Evolutionary conservation across 2,329 filamentous ascomycete species (phyloP).

Genomic region (Aspergillus carbonarius): DNA sequence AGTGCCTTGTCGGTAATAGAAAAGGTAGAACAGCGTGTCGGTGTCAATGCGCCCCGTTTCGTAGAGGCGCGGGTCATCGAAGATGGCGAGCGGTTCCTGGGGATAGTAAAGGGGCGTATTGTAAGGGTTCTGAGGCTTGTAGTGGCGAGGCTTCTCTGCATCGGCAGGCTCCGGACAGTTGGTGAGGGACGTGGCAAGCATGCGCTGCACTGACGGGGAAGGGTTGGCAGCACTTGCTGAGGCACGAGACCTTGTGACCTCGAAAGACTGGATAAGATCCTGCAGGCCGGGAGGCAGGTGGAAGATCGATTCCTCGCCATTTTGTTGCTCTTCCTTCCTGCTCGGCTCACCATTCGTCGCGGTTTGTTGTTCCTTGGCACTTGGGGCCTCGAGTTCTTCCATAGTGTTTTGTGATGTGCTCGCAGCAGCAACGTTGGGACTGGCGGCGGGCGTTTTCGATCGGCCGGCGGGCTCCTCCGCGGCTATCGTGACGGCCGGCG

Average conservation of each 20-base stretch:
- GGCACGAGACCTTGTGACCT: constrained; percentile 72
- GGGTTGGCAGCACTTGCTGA: constrained; percentile 48
- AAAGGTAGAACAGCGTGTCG: constrained; percentile 96
- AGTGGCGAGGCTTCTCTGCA: constrained; percentile 77
- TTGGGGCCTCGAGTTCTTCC: constrained; percentile 46
- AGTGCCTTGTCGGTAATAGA: constrained; percentile 97
- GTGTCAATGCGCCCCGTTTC: constrained; percentile 75
- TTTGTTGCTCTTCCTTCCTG: constrained; percentile 47
- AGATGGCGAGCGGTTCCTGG: constrained; percentile 85
- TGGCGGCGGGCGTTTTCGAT: constrained; percentile 54
- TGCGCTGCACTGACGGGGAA: constrained; percentile 67
- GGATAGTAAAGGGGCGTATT: constrained; percentile 82
- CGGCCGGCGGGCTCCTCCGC: constrained; percentile 44
- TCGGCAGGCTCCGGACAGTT: constrained; percentile 74
- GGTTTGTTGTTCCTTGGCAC: constrained; percentile 42
- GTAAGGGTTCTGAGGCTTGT: constrained; percentile 79
- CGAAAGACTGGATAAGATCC: constrained; percentile 88
- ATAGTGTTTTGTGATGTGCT: constrained; percentile 44
- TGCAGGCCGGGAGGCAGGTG: constrained; percentile 86
- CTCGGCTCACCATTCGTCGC: constrained; percentile 49
- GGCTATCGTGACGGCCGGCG: constrained; percentile 38
- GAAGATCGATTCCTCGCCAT: constrained; percentile 75
- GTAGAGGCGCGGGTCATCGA: constrained; percentile 88
- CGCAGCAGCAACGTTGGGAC: constrained; percentile 46
- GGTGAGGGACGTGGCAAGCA: constrained; percentile 73